Evolutionary conservation across 768 basidiomycete genomes (phyloP).

Genomic region (Nidularia sp.): DNA sequence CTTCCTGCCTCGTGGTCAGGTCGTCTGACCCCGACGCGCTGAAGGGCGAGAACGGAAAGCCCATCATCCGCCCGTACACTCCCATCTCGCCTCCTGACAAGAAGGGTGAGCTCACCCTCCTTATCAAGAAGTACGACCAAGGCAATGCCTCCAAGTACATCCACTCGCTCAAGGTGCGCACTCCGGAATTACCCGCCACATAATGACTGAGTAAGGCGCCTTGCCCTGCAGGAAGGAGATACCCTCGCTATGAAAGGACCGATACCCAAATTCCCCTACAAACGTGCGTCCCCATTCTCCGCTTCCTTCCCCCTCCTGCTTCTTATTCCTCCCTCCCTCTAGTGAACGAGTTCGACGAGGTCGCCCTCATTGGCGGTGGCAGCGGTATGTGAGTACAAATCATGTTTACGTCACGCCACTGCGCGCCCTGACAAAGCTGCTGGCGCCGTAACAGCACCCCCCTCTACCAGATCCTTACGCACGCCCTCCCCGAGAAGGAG

Average conservation of each 20-base stretch:
- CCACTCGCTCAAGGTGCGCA: conserved; percentile 56
- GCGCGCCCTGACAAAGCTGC: too few relatives aligned
- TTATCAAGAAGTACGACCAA: conserved; percentile 82
- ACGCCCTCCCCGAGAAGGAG: conserved; percentile 62
- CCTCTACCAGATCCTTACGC: conserved; percentile 75
- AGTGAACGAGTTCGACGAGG: conserved; percentile 83
- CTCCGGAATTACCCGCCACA: not conserved
- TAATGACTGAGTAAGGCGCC: not conserved
- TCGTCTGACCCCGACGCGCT: conserved; percentile 63
- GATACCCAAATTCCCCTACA: conserved; percentile 82
- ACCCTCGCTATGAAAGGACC: conserved; percentile 88
- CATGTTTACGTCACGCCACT: too few relatives aligned
- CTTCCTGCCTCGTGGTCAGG: conserved; percentile 77
- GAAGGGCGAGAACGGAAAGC: conserved; percentile 77
- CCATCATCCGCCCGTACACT: conserved; percentile 89
- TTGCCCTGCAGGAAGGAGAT: conserved; percentile 55
- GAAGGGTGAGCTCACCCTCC: conserved; percentile 71
- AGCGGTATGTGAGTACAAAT: conserved; percentile 71
- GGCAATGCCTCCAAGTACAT: conserved; percentile 87
- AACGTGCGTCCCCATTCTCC: conserved; percentile 42
- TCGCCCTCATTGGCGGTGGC: conserved; percentile 90
- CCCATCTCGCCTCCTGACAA: conserved; percentile 77
- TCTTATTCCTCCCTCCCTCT: conserved; percentile 3
- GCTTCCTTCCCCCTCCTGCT: not conserved
- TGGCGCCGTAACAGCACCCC: conserved; percentile 52